Base-by-base conservation (phyloP, 148 eudicot species). In the Rhododendron williamsianum region DNA sequence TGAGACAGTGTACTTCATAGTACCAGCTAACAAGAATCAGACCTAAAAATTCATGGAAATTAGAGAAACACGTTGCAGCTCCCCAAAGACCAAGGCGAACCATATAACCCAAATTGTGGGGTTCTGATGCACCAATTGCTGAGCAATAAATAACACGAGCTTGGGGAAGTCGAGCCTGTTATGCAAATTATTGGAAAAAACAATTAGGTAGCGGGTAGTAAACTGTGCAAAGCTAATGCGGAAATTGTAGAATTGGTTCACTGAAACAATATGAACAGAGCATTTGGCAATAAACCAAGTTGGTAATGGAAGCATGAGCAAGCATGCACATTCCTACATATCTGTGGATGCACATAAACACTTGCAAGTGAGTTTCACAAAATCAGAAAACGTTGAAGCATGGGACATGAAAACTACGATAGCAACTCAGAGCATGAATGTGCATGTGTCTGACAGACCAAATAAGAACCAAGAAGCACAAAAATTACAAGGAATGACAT, bases 11-110 rank as follows among this genome's bases (percentile, higher is more conserved):
- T 11, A 12, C 10, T 10, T 15, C 33, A 74, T 9, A 74, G 15
- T 10, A 15, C 69, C 33, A 83, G 46, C 54, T 41, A 80, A 52
- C 52, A 80, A 71, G 49, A 52, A 82, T 86, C 83, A 82, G 90
- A 97, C 98, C 96, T 89, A 97, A 87, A 86, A 97, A 97, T 67
- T 94, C 98, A 78, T 92, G 92, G 84, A 97, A 94, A 86, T 90
- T 90, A 52, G 84, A 76, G 87, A 97, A 97, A 85, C 94, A 93
- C 87, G 99, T 95, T 85, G 98, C 98, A 80, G 88, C 88, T 84
- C 98, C 99, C 99, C 99, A 97, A 81, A 97, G 96, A 89, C 98
- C 99, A 88, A 97, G 98, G 52, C 98, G 96, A 88, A 94, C 95
- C 99, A 97, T 97, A 87, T 97, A 97, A 58, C 96, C 99, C 96